Base-by-base conservation (phyloP, 345 rosid genomes). In the Eucalyptus camaldulensis region DNA sequence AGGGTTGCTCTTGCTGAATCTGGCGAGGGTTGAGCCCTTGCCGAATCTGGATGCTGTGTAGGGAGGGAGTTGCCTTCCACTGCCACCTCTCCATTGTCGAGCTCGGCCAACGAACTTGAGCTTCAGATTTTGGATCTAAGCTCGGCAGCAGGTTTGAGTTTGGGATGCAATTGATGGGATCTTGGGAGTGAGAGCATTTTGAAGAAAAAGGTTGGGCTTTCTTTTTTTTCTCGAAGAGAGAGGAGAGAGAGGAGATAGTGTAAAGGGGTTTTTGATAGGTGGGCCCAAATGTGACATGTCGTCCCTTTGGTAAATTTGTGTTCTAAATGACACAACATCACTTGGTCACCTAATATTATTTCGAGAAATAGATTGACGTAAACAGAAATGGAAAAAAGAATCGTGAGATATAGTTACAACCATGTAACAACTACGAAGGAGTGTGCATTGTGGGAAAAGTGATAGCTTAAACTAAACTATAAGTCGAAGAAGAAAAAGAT, bases 61-160 rank as follows among this genome's bases (percentile, higher is more conserved):
- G 1, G 53, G 19, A 50, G 7, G 0, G 3, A 50, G 19, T 50
- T 0, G 53, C 53, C 51, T 2, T 50, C 53, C 53, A 49, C 2
- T 49, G 51, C 51, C 51, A 49, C 51, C 51, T 49, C 16, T n/a
- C 2, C 8, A 0, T 2, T 1, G 3, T 49, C 3, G 53, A 50
- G 53, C 53, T 50, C 1, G 53, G 53, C 53, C 1, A 0, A 0
- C 19, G 6, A 14, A 50, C 53, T 0, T 50, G 1, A 50, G 53
- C 53, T 14, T 50, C 2, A 14, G 53, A 50, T 50, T 50, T 50
- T 50, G 53, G 53, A 6, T 15, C 53, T 50, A 50, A 50, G 53
- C 7, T 50, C 0, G 0, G 7, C 1, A 1, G 53, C 6, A 1
- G 19, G 53, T 50, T 50, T 50, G 53, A 50, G 53, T 7, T 13